Evolutionary conservation across 495 filamentous ascomycete species (phyloP).

Genomic region (Lasiosphaeris hirsuta): DNA sequence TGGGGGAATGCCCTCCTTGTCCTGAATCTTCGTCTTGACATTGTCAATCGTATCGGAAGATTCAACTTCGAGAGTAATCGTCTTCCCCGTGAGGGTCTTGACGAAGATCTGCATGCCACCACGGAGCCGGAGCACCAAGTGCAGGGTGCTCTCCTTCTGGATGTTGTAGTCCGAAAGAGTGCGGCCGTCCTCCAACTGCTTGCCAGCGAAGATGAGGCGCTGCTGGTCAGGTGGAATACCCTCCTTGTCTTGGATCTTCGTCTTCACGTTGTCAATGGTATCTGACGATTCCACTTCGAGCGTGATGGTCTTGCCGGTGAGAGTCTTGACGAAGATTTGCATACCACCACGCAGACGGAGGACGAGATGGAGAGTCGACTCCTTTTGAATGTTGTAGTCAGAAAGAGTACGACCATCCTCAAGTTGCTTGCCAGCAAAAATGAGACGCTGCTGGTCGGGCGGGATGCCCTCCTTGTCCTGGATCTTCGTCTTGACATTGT

Average conservation of each 20-base stretch:
- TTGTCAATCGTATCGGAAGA: slow-evolving; percentile 90
- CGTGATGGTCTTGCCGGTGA: slow-evolving; percentile 93
- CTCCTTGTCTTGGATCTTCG: slow-evolving; percentile 98
- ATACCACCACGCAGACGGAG: slow-evolving; percentile 98
- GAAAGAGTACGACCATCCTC: slow-evolving; percentile 77
- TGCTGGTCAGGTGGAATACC: slow-evolving; percentile 99
- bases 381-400: slow-evolving; percentile 99
- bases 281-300: slow-evolving; percentile 87
- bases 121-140: slow-evolving; percentile 93
- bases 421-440: slow-evolving; percentile 96
- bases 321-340: slow-evolving; percentile 83
- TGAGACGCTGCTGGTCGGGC: slow-evolving; percentile 89
- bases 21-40: slow-evolving; percentile 89
- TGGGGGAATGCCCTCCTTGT: slow-evolving; percentile 87
- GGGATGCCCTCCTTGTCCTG: slow-evolving; percentile 95
- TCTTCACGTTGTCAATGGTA: slow-evolving; percentile 93
- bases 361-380: slow-evolving; percentile 91
- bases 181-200: slow-evolving; percentile 70
- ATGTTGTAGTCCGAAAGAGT: slow-evolving; percentile 99
- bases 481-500: slow-evolving; percentile 84
- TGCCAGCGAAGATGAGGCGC: slow-evolving; percentile 97
- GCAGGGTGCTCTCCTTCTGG: slow-evolving; percentile 97
- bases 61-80: slow-evolving; percentile 87
- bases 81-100: slow-evolving; percentile 91
- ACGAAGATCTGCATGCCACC: slow-evolving; percentile 98